These are phyloP conservation scores for Lepidopterella palustris DNA, from an alignment of 495 filamentous ascomycete species.

Conservation along the genomic window DNA sequence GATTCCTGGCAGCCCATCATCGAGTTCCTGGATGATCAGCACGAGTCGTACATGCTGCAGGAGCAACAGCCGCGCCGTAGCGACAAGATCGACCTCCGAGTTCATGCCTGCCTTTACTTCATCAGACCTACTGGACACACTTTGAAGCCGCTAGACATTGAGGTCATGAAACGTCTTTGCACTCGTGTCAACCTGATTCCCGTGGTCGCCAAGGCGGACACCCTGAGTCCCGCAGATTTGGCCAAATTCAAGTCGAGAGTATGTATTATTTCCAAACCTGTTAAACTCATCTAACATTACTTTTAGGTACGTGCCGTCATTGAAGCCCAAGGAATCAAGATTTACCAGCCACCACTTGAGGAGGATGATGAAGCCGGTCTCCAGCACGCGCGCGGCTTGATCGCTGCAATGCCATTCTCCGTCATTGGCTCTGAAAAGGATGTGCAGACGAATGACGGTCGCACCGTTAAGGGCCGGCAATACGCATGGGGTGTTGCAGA, in stretches of 20 bases:
- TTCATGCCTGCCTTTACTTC: conserved; percentile 98
- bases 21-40: conserved; percentile 98
- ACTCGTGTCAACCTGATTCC: conserved; percentile 97
- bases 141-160: conserved; percentile 95
- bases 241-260: conserved; percentile 91
- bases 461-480: conserved; percentile 96
- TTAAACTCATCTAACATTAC: conserved; percentile 9
- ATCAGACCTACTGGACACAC: conserved; percentile 98
- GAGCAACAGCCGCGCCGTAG: conserved; percentile 96
- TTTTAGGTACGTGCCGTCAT: conserved; percentile 87
- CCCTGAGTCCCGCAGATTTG: conserved; percentile 84
- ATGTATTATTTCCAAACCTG: conserved; percentile 24
- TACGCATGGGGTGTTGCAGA: conserved; percentile 99
- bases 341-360: conserved; percentile 94
- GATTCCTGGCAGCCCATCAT: conserved; percentile 99
- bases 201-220: conserved; percentile 97
- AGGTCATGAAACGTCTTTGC: conserved; percentile 98
- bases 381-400: conserved; percentile 84
- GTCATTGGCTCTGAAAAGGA: conserved; percentile 99
- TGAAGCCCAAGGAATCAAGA: conserved; percentile 98
- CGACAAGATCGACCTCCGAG: conserved; percentile 98
- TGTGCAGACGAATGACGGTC: conserved; percentile 89
- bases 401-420: conserved; percentile 96
- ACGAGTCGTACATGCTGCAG: conserved; percentile 99
- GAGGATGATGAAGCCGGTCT: conserved; percentile 96